Base-by-base conservation (phyloP, 2,329 filamentous ascomycete genomes). In the Whalleya microplaca region DNA sequence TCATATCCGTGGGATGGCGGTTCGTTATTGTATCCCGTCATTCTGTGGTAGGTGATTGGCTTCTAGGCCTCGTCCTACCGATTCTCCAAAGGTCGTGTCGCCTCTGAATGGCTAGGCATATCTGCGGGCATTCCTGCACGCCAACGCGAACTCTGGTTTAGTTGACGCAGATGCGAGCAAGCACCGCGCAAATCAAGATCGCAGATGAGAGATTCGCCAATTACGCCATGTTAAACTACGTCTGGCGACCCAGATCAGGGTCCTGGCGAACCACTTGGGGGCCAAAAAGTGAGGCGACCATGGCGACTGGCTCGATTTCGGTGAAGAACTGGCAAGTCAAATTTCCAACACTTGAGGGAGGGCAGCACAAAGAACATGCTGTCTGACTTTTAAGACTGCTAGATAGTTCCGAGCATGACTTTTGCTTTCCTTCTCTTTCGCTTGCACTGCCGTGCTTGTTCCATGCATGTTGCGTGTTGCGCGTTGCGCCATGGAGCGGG, bases 301-400 rank as follows among this genome's bases (percentile, higher is more conserved):
- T 21, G 23, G 44, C 48, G 9, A 48, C 48, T 53, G 41, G 42
- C 37, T 44, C 42, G 27, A 56, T 65, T 68, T 69, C 67, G 67
- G 67, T 69, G 67, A 62, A 55, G 57, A 59, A 40, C 59, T 63
- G 51, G 57, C 60, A 48, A n/a, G 41, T 58, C 58, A 52, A 59
- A 59, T 48, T 58, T 51, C 55, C 56, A 58, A 49, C 41, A 50
- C 50, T 54, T 18, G 19, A 66, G 53, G 66, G 66, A 64, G 62
- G 64, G 67, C 59, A 66, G 56, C 65, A 68, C 63, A 66, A 61
- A 63, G 62, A 66, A 59, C 61, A 56, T 59, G 56, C 57, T 51
- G 59, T 60, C 59, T 55, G 51, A 47, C 59, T 57, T 14, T 37
- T 3, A 14, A 12, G 8, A 8, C 54, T 61, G 41, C 51, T 59